phyloP scores from a whole-genome alignment of 805 yeast genomes.

The Candida awuae region DNA sequence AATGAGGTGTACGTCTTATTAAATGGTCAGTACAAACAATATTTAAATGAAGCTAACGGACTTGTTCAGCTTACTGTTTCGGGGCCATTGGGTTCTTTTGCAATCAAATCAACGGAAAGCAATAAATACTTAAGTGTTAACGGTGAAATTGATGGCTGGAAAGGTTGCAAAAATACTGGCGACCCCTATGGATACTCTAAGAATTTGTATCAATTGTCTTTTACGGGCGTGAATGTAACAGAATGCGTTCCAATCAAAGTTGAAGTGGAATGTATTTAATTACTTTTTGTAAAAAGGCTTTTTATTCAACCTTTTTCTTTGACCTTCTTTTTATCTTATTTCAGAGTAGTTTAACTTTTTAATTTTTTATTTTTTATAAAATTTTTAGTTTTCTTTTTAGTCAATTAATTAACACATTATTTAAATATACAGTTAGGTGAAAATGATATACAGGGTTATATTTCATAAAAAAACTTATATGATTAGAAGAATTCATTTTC shows the following conservation, averaged over 20 bases:
- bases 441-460: neutral
- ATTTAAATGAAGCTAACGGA: neutral
- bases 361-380: too few species aligned
- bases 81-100: conserved; percentile 2
- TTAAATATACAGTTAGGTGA: conserved; percentile 7
- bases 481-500: conserved; percentile 16
- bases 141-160: conserved; percentile 28
- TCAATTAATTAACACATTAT: neutral
- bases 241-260: neutral
- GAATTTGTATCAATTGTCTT: conserved; percentile 14
- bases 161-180: conserved; percentile 33
- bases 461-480: too few species aligned
- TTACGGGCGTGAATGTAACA: neutral
- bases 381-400: too few species aligned
- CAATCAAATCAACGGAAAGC: neutral
- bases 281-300: too few species aligned
- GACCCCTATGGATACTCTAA: conserved; percentile 36
- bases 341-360: too few species aligned
- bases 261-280: neutral
- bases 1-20: neutral
- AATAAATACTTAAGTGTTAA: conserved; percentile 13
- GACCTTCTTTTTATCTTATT: too few species aligned
- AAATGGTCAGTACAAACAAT: neutral
- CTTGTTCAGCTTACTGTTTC: conserved; percentile 9
- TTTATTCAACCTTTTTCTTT: too few species aligned